Evolutionary conservation across 2,329 filamentous ascomycete species (phyloP), one percentile per base, ranked within the genome.

Genomic region (Penicillium griseofulvum): DNA sequence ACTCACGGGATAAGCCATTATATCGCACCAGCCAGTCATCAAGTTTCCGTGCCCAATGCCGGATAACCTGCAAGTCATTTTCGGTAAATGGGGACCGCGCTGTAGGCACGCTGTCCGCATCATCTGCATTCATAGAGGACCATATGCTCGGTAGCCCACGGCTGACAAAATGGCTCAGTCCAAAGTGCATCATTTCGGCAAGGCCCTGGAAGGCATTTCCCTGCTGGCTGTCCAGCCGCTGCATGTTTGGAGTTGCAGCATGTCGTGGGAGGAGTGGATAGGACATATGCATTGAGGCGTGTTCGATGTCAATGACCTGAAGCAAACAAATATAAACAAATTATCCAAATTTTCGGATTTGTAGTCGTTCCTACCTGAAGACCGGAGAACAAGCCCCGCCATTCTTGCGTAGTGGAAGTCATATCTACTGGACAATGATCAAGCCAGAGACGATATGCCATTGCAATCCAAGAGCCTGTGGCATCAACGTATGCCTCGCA

Each of bases 221-320:
- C 49, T 66, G 54, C 9, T 64, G 56, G 10, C 54, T 59, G 19
- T 66, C 61, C 10, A 65, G 38, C 9, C 56, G 46, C 36, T 63
- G 61, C 1, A 67, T 56, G n/a, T 50, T 55, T 24, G 57, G 54
- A 36, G 50, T 58, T 14, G 63, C 62, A 24, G 67, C 63, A 17
- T 69, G 62, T 26, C 58, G 59, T 11, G 67, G 67, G 10, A 69
- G 48, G 16, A 69, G 53, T 28, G 67, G 67, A 24, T 65, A 64
- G 10, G 65, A 67, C 65, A 69, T 66, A 26, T 69, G 66, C 59
- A 69, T 69, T 5, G 67, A 69, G 9, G 67, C 67, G 48, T 69
- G 67, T 49, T 69, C 66, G 10, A 69, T 67, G 33, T 69, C 67
- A 42, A 69, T 66, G 7, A 67, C 60, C 64, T 68, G 7, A 10